Base-by-base conservation (phyloP, 1,139 yeast species). In the Geotrichum reessii region DNA sequence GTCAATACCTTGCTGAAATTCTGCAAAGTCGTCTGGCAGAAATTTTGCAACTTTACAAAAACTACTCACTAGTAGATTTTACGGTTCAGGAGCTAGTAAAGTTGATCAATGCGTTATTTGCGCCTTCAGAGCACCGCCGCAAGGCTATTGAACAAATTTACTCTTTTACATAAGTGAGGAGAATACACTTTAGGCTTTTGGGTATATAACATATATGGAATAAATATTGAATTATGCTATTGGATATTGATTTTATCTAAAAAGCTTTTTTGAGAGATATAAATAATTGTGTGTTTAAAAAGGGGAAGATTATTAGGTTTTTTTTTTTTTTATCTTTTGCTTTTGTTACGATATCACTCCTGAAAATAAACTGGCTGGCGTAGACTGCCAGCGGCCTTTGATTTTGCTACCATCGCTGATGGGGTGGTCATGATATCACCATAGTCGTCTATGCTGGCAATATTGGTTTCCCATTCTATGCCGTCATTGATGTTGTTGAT, bases 51-150 rank as follows among this genome's bases (percentile, higher is more conserved):
- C 70, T 82, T 67, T 87, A 86, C 66, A 86, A 85, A 66, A 83
- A 83, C 62, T 95, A 92, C 17, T 86, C 84, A 58, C 82, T 89
- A 61, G 87, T 79, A 62, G 91, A 90, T 65, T 80, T 88, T 61
- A 75, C 81, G 8, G 83, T 95, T 0, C 74, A 77, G 1, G 97
- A 91, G 71, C 73, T 92, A 58, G 76, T 84, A 3, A 69, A 74
- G 9, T 74, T 91, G 67, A 76, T 92, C n/a, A 68, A 73, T 50
- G 75, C 84, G 49, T 73, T 89, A 55, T 91, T 91, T 71, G 83
- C 87, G 4, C 87, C 87, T 56, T 86, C 95, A 61, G 85, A 83
- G 7, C 70, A 82, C 54, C 79, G 96, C 63, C 80, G 80, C 50
- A 75, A 75, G 56, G 84, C 84, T 52, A 83, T 89, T 57, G 74